Evolutionary conservation across 192 early-diverging fungal species (phyloP).

Genomic region (Funneliformis mosseae): DNA sequence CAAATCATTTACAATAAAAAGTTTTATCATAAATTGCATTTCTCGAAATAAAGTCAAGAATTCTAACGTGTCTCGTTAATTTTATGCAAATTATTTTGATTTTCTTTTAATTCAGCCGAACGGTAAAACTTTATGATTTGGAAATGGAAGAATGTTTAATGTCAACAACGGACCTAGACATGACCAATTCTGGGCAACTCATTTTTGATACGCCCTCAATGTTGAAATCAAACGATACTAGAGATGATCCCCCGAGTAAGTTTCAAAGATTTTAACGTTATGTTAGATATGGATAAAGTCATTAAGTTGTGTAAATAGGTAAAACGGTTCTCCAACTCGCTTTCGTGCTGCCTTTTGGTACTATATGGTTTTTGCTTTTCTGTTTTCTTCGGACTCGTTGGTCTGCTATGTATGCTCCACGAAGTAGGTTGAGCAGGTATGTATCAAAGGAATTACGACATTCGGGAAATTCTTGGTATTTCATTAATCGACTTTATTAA

Average conservation of each 20-base stretch:
- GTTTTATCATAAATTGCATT: too few species aligned
- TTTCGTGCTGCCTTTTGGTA: constrained; percentile 34
- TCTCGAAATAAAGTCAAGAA: too few species aligned
- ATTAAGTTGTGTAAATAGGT: constrained; percentile 6
- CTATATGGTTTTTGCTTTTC: constrained; percentile 40
- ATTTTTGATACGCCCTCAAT: background rate
- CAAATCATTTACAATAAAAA: too few species aligned
- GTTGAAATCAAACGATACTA: background rate
- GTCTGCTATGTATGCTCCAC: constrained; percentile 45
- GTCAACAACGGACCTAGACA: background rate
- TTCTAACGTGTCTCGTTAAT: too few species aligned
- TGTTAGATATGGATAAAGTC: background rate
- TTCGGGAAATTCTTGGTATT: background rate
- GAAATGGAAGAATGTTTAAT: background rate
- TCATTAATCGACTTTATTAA: background rate
- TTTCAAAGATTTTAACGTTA: background rate
- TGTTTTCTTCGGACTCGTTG: constrained; percentile 45
- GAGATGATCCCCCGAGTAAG: background rate
- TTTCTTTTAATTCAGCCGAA: too few species aligned
- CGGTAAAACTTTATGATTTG: too few species aligned
- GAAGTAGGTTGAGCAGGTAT: constrained; percentile 41
- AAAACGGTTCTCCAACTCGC: constrained; percentile 42
- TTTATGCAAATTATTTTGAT: too few species aligned
- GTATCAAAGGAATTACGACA: background rate
- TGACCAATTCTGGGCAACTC: background rate